Conservation (phyloP, 179 eudicot species). For the Pouteria campechiana region DNA sequence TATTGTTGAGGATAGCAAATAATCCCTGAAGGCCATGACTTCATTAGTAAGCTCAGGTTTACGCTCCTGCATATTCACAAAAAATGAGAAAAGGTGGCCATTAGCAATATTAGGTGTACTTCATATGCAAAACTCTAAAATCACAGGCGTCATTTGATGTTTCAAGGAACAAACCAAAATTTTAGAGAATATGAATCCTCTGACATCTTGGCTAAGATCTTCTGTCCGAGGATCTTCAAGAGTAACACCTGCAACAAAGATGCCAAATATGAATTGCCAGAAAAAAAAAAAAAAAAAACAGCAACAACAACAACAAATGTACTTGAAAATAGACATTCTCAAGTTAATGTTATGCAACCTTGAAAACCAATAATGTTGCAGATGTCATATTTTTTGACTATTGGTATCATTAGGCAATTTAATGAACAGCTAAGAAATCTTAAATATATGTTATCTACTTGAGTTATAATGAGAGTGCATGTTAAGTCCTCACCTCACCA, state of each 20-base stretch:
- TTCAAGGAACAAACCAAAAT: constrained; percentile 51
- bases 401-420: too few relatives aligned
- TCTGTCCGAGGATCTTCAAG: constrained; percentile 96
- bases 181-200: constrained; percentile 91
- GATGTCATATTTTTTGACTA: too few relatives aligned
- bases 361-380: too few relatives aligned
- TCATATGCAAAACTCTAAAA: neutral
- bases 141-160: neutral
- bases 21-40: constrained; percentile 89
- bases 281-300: too few relatives aligned
- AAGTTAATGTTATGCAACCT: too few relatives aligned
- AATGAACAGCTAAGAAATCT: too few relatives aligned
- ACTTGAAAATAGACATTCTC: too few relatives aligned
- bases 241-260: constrained; percentile 52
- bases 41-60: constrained; percentile 83
- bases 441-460: too few relatives aligned
- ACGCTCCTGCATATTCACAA: constrained; percentile 57
- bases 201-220: constrained; percentile 95
- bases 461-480: too few relatives aligned
- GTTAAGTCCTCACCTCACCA: too few relatives aligned
- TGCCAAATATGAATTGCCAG: too few relatives aligned
- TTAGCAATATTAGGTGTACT: neutral
- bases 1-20: constrained; percentile 73
- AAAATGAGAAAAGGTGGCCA: neutral
- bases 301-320: too few relatives aligned